These are phyloP conservation scores for Gryganskiella cystojenkinii DNA, from an alignment of 192 early-diverging fungal species.

Conservation along the genomic window DNA sequence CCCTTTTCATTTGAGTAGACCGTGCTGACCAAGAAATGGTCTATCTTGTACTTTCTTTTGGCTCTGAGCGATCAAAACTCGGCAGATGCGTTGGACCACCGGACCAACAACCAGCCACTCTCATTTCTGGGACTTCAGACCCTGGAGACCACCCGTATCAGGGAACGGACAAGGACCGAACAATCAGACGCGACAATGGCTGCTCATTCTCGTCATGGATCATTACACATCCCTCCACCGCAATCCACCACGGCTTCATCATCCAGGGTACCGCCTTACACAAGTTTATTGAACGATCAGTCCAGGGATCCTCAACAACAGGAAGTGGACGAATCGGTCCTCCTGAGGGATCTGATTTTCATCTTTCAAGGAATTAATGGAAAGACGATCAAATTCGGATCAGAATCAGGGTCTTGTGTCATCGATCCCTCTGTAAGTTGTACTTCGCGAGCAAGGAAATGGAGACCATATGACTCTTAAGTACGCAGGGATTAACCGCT, in stretches of 20 bases:
- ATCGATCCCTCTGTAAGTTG: constrained; percentile 62
- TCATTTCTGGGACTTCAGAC: constrained; percentile 47
- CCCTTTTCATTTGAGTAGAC: constrained; percentile 35
- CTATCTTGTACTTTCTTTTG: constrained; percentile 65
- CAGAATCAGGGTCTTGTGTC: constrained; percentile 57
- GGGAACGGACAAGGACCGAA: constrained; percentile 21
- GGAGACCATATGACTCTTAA: too few species aligned
- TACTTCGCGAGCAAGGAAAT: too few species aligned
- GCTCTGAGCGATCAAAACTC: constrained; percentile 54
- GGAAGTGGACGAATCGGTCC: constrained; percentile 65
- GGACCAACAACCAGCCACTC: constrained; percentile 22
- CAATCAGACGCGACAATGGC: constrained; percentile 22
- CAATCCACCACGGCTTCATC: neutral
- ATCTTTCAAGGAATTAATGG: constrained; percentile 97
- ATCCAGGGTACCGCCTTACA: neutral
- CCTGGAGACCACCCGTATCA: constrained; percentile 22
- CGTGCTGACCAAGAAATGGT: constrained; percentile 65
- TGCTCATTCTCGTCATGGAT: constrained; percentile 17
- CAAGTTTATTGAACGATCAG: constrained; percentile 11
- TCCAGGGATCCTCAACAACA: constrained; percentile 7
- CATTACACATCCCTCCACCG: constrained; percentile 10
- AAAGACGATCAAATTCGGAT: constrained; percentile 76
- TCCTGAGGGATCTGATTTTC: constrained; percentile 90
- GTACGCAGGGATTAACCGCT: neutral
- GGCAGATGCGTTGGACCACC: constrained; percentile 1